Conservation (phyloP, 2,329 filamentous ascomycete genomes). For the Xylogone sp. region DNA sequence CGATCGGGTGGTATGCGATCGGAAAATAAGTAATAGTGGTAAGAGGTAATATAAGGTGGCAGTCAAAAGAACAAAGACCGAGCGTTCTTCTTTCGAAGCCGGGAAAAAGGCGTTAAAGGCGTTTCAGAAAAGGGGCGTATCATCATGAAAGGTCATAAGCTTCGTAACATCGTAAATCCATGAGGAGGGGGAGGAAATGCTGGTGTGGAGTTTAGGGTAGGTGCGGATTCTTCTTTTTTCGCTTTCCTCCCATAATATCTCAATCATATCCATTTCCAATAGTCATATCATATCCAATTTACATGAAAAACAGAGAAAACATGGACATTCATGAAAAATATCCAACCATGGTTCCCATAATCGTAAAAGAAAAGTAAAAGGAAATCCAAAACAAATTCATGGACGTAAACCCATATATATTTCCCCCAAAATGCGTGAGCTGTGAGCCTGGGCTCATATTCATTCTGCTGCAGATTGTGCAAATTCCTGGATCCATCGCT, state of each 20-base stretch:
- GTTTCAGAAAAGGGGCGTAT: too few relatives aligned
- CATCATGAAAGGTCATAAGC: too few relatives aligned
- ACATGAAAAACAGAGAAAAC: conserved; percentile 19
- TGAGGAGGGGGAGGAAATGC: not conserved
- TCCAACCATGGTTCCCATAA: conserved; percentile 34
- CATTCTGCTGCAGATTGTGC: not conserved
- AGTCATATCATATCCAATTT: conserved; percentile 29
- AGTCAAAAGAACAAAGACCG: too few relatives aligned
- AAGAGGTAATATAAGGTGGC: too few relatives aligned
- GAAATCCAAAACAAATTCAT: conserved; percentile 22
- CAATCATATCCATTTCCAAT: conserved; percentile 8
- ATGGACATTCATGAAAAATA: conserved; percentile 29
- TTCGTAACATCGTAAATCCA: not conserved
- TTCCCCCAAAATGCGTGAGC: not conserved
- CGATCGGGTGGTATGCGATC: too few relatives aligned
- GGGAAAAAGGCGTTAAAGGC: too few relatives aligned
- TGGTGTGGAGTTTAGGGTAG: not conserved
- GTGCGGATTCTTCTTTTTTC: conserved; percentile 2
- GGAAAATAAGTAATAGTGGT: too few relatives aligned
- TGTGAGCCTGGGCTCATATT: conserved; percentile 4
- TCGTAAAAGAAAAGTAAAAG: conserved; percentile 9
- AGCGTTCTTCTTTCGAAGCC: too few relatives aligned
- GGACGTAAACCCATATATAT: conserved; percentile 18
- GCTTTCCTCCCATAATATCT: conserved; percentile 13
- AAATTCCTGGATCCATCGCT: not conserved